Evolutionary conservation across 352 stramenopile species (phyloP), one percentile per base, ranked within the genome.

Genomic region (Phytophthora nicotianae): DNA sequence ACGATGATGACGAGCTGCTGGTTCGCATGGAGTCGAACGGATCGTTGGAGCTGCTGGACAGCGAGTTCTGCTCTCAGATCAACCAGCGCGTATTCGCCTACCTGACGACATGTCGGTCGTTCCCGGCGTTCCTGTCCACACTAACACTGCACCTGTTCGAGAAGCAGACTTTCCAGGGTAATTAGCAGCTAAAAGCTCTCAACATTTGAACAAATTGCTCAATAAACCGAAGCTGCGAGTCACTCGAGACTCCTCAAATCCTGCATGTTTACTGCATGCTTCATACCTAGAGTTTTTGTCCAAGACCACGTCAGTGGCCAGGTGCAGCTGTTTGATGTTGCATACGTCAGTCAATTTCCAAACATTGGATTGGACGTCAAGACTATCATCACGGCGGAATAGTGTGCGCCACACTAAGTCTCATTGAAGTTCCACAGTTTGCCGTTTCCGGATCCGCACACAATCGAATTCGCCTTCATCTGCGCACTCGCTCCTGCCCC

Each of bases 81-180:
- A 83, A 77, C 51, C 68, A 67, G 52, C 68, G 65, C 40, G 54
- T 70, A 17, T 72, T 74, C 38, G 58, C 58, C 10, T 72, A 68
- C 50, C 54, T 73, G 26, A 72, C 68, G 16, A 92, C 78, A 20
- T 97, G 87, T 65, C 83, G 90, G 26, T 97, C 90, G 3, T 93
- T 97, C 55, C 90, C 90, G 14, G 89, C 88, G 11, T 97, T 97
- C 67, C 65, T 97, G 56, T 83, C 83, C 23, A 93, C 78, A n/a
- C 70, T 97, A 17, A 96, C 89, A 32, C 70, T 96, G 43, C 76
- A 93, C 70, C 71, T 97, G 19, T 97, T 97, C 52, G 89, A 96
- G 70, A 93, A 93, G 61, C 84, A 95, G 62, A 97, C 90, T 0
- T 96, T 96, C 58, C 86, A 95, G 50, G 82, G 85, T 46, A 79